Evolutionary conservation across 768 basidiomycete genomes (phyloP), one percentile per base, ranked within the genome.

Genomic region (Hericium coralloides): DNA sequence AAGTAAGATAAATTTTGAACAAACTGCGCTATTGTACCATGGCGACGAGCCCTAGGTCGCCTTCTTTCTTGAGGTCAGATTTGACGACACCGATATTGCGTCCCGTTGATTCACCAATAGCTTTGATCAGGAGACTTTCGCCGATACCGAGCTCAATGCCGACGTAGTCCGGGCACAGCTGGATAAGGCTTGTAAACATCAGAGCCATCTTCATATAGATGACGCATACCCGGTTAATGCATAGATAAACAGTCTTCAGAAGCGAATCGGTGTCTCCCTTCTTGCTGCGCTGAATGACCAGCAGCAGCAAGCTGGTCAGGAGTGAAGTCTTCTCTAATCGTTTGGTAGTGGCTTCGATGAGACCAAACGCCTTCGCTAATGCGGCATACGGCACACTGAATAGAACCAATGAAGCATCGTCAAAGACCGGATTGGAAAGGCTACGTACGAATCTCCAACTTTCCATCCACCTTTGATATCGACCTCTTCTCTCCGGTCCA

Each of bases 111-210:
- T 97, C 90, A 41, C 83, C 88, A 59, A 99, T 98, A 15, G 97
- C 94, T 66, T 98, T 98, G 67, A 97, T 81, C 38, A 99, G 78
- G 18, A 98, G 73, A 62, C 88, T 91, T 69, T 99, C 97, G 17
- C 95, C 97, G 57, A 98, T 95, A 36, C 97, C 97, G 2, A 99
- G 81, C 69, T 99, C 95, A 53, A 98, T 77, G 26, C 95, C 95
- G 58, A 91, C 76, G 69, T 98, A 98, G 68, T 98, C 97, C 15
- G 97, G 95, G 63, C 92, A 86, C 56, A 98, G 69, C 95, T 98
- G 67, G 36, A 50, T 49, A 12, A 52, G 53, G 36, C 8, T 22
- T 17, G 12, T 20, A 17, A 47, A 38, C 52, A 54, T 31, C 49
- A 53, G 12, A 58, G 31, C 10, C 7, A 20, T 39, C 51, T 36